Conservation (phyloP, 805 yeast species). For the Kodamaea sagamina region DNA sequence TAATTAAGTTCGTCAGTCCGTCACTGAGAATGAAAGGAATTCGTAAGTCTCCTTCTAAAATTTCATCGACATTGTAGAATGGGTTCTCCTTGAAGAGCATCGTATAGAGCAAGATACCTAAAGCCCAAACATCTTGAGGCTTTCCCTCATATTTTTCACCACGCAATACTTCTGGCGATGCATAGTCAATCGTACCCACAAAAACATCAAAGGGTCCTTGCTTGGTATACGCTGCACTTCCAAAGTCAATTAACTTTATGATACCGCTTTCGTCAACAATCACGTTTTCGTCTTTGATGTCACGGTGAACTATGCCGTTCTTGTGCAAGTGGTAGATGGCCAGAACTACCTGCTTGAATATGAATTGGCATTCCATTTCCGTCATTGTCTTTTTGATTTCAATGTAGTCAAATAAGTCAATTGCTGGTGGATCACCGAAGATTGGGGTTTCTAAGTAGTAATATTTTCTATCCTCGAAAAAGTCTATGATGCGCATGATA, state of each 20-base stretch:
- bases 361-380: constrained; percentile 74
- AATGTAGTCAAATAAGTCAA: constrained; percentile 89
- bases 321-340: constrained; percentile 81
- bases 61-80: constrained; percentile 92
- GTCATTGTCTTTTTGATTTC: constrained; percentile 82
- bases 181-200: constrained; percentile 96
- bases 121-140: constrained; percentile 97
- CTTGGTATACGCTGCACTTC: constrained; percentile 86
- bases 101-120: constrained; percentile 88
- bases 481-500: constrained; percentile 81
- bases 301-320: constrained; percentile 89
- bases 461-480: constrained; percentile 86
- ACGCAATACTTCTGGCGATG: constrained; percentile 92
- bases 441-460: constrained; percentile 91
- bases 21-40: constrained; percentile 68
- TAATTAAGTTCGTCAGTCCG: constrained; percentile 60
- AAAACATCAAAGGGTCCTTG: constrained; percentile 97
- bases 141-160: constrained; percentile 90
- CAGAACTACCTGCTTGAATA: constrained; percentile 75
- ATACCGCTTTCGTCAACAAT: constrained; percentile 81
- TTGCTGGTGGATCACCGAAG: constrained; percentile 86
- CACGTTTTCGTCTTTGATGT: constrained; percentile 91
- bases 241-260: constrained; percentile 89
- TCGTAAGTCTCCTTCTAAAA: constrained; percentile 83
- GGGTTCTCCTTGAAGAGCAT: constrained; percentile 93